phyloP scores from a whole-genome alignment of 768 basidiomycete genomes.

The Suillus ampliporus region DNA sequence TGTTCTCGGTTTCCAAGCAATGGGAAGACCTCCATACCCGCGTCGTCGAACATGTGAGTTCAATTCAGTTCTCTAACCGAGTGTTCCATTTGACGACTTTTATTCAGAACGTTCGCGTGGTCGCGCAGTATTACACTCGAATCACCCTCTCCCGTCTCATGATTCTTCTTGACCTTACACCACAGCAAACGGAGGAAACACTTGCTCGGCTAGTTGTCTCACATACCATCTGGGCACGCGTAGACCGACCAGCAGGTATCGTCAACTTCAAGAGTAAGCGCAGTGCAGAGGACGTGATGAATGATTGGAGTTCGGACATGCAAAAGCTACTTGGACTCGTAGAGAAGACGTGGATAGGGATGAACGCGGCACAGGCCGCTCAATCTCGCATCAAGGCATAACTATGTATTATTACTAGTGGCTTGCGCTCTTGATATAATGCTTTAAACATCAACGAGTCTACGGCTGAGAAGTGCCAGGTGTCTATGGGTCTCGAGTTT shows the following conservation, averaged over 20 bases:
- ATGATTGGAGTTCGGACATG: conserved; percentile 98
- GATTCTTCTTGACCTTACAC: conserved; percentile 83
- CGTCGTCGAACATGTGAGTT: conserved; percentile 92
- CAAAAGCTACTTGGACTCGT: conserved; percentile 88
- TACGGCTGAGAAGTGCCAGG: neutral
- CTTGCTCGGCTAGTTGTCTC: conserved; percentile 90
- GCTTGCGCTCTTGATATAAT: conserved; percentile 5
- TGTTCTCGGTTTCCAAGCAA: conserved; percentile 78
- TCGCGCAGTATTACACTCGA: conserved; percentile 93
- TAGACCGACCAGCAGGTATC: conserved; percentile 90
- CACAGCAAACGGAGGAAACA: conserved; percentile 84
- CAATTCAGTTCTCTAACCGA: neutral
- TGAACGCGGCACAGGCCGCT: conserved; percentile 89
- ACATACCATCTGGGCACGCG: conserved; percentile 91
- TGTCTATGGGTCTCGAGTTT: neutral
- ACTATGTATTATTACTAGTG: conserved; percentile 15
- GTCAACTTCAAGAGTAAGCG: conserved; percentile 86
- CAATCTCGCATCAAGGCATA: conserved; percentile 65
- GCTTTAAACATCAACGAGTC: neutral
- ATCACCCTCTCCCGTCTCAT: conserved; percentile 86
- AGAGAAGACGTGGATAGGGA: conserved; percentile 99
- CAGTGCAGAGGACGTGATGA: conserved; percentile 91
- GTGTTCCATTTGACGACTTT: conserved; percentile 12
- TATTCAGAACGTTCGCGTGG: conserved; percentile 90
- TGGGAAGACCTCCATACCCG: conserved; percentile 97